Conservation (phyloP, 352 stramenopile genomes). For the Pythium aquatile region DNA sequence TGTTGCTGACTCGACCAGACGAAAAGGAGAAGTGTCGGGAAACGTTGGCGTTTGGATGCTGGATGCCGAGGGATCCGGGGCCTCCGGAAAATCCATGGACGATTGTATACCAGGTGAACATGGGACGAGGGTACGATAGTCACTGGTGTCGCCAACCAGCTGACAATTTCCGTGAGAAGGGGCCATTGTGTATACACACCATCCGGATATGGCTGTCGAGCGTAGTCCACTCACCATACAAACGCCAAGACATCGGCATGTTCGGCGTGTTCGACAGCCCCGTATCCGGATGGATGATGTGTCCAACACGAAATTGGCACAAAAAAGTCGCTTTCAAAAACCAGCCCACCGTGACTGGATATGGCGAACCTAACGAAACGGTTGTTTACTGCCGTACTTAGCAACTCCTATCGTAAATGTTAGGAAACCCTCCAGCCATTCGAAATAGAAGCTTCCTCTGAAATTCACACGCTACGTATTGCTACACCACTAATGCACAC, state of each 20-base stretch:
- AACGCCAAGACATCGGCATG: conserved; percentile 8
- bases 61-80: not conserved
- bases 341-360: too few species aligned
- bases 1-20: not conserved
- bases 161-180: not conserved
- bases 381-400: too few species aligned
- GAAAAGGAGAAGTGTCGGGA: not conserved
- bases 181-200: conserved; percentile 12
- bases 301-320: conserved; percentile 3
- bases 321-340: not conserved
- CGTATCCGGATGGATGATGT: not conserved
- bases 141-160: not conserved
- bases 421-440: not conserved
- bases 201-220: conserved; percentile 12
- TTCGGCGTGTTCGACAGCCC: not conserved
- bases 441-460: not conserved
- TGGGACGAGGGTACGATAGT: too few species aligned
- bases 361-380: too few species aligned
- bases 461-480: not conserved
- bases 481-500: not conserved
- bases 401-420: not conserved
- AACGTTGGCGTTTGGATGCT: not conserved
- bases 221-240: conserved; percentile 10
- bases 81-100: not conserved
- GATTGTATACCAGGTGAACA: not conserved